Evolutionary conservation across 1,139 yeast genomes (phyloP), one percentile per base, ranked within the genome.

Genomic region (Trichomonascaceae sp.): DNA sequence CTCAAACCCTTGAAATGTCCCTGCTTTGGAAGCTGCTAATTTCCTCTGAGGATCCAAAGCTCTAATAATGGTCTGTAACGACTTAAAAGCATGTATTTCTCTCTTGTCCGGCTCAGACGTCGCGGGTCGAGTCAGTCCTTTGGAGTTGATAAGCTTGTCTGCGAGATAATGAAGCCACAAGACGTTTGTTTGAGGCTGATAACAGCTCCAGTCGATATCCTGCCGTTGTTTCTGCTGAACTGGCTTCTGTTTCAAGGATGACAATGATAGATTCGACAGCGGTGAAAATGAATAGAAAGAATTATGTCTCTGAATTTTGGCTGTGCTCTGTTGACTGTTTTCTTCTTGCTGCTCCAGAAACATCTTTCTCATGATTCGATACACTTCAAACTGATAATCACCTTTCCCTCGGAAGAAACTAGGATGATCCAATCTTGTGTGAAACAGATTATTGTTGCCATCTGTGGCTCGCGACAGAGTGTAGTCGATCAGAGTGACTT

Each of bases 401-500:
- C 79, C 79, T 50, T 74, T 70, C 41, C 80, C 80, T 53, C 72
- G 72, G 67, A 78, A 80, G 57, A 80, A 74, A 46, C 76, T 76
- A 6, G 81, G 83, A 58, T 80, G 81, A 57, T 73, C 76, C 52
- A 75, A 61, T 2, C 72, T 62, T 7, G 75, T 68, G 57, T 57
- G 71, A 1, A 69, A 57, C 1, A 64, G 58, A 5, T 54, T 53
- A 17, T 63, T 63, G 7, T 55, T 59, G 10, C 57, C 55, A 12
- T 61, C 60, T 13, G 62, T 61, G 19, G 73, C 78, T 55, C 88
- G 70, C 8, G 84, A 74, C 19, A 81, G 70, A 2, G 84, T 79
- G 59, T 78, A 80, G 62, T 82, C 86, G 55, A 83, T 78, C n/a
- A 84, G 62, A 8, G 81, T 78, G 12, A 82, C 81, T 51, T 68